Base-by-base conservation (phyloP, 176 grass and related monocot genomes). In the Rhynchospora pubera region DNA sequence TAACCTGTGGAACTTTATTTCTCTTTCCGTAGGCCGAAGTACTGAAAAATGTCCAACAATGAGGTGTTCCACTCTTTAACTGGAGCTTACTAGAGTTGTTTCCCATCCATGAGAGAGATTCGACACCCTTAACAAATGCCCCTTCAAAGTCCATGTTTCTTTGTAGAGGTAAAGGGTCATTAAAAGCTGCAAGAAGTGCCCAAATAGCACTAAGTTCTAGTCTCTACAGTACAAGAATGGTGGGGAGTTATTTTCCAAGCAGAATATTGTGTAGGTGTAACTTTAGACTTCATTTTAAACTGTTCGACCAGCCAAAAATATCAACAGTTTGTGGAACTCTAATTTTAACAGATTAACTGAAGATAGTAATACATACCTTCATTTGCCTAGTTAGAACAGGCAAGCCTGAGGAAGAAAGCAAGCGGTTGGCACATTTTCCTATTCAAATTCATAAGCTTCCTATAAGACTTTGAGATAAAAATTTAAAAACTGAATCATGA, bases 31-130 rank as follows among this genome's bases (percentile, higher is more conserved):
- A 98, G 57, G 89, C 69, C 58, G 89, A 79, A 50, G 89, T 91
- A 64, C 96, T 98, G 82, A 98, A 98, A 89, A 94, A 93, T 64
- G 96, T 98, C 96, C 96, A 94, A 83, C 92, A 98, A 39, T 94
- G 88, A 47, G 87, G 79, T 65, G 48, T 62, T n/a, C 63, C 82
- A 11, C 55, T 90, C 39, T 91, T 62, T 66, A 60, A 87, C 55
- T 89, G 87, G 12, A 94, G 85, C 83, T 98, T 94, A 60, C 26
- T 87, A 62, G 89, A 91, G 83, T 93, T 98, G 85, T 98, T 98
- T 73, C 85, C 92, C 96, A 98, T 98, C 92, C 90, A 94, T 52
- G 92, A 98, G 84, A 98, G 83, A 63, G 92, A 94, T 87, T 93
- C 83, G 18, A 98, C 59, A 88, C 87, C 82, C 87, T 77, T 94